Percentiles rank a stretch among this genome's conserved stretches.
phyloP scores from a whole-genome alignment of 176 grass and related monocot species.

The Oryza australiensis region DNA sequence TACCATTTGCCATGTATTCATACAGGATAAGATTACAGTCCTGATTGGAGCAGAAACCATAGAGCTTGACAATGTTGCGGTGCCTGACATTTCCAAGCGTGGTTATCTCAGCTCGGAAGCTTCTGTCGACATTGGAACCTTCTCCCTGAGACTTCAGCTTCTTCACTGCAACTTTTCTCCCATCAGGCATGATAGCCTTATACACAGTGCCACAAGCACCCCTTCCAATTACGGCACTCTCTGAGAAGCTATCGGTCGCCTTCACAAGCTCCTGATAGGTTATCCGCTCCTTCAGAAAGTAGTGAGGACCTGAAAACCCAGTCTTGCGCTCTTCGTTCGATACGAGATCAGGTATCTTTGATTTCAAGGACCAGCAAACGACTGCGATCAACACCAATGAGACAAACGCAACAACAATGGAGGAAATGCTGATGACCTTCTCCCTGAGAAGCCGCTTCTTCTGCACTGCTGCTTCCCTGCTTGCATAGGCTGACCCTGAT shows the following conservation, averaged over 20 bases:
- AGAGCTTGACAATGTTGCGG: slow-evolving; percentile 93
- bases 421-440: slow-evolving; percentile 72
- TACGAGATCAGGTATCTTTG: slow-evolving; percentile 54
- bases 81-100: slow-evolving; percentile 95
- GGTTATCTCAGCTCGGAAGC: slow-evolving; percentile 92
- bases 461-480: slow-evolving; percentile 33
- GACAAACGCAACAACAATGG: slow-evolving; percentile 63
- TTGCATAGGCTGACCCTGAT: slow-evolving; percentile 37
- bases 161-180: slow-evolving; percentile 77
- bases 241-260: slow-evolving; percentile 77
- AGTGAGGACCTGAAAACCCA: slow-evolving; percentile 60
- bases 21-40: slow-evolving; percentile 90
- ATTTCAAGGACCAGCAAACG: slow-evolving; percentile 81
- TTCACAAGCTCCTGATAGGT: slow-evolving; percentile 88
- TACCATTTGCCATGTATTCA: slow-evolving; percentile 97
- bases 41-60: slow-evolving; percentile 83
- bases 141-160: slow-evolving; percentile 82
- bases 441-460: slow-evolving; percentile 60
- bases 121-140: slow-evolving; percentile 74
- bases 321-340: slow-evolving; percentile 55
- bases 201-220: slow-evolving; percentile 90
- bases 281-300: slow-evolving; percentile 67
- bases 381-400: slow-evolving; percentile 78
- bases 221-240: slow-evolving; percentile 68
- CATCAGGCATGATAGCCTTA: slow-evolving; percentile 78